phyloP scores from a whole-genome alignment of 306 rosid species.

The Leucaena leucocephala region DNA sequence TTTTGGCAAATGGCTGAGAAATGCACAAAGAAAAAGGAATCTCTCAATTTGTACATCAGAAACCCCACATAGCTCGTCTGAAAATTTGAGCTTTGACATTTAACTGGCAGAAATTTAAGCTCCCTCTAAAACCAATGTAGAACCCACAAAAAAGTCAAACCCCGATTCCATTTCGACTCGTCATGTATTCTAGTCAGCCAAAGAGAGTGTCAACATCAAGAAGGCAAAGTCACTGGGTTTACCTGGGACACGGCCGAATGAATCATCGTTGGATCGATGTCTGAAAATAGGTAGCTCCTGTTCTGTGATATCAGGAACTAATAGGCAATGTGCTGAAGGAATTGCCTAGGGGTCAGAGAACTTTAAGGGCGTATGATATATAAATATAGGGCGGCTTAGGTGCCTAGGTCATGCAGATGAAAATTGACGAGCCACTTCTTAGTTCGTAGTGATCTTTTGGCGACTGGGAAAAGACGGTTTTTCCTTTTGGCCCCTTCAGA shows the following conservation, averaged over 20 bases:
- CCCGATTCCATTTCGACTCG: conserved; percentile 18
- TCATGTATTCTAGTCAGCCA: conserved; percentile 3
- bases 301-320: neutral
- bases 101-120: neutral
- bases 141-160: conserved; percentile 4
- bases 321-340: neutral
- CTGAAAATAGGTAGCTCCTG: neutral
- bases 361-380: neutral
- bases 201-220: conserved; percentile 22
- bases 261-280: conserved; percentile 39
- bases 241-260: conserved; percentile 51
- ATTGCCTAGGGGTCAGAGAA: neutral
- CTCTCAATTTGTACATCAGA: neutral
- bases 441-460: conserved; percentile 35
- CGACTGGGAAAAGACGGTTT: conserved; percentile 42
- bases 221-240: neutral
- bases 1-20: neutral
- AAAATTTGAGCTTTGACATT: conserved; percentile 18
- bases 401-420: neutral
- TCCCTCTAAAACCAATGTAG: conserved; percentile 14
- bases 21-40: neutral
- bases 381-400: neutral
- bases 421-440: neutral
- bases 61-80: neutral
- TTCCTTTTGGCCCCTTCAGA: conserved; percentile 28